Conservation (phyloP, 768 basidiomycete genomes). For the Psilocybe azurescens region DNA sequence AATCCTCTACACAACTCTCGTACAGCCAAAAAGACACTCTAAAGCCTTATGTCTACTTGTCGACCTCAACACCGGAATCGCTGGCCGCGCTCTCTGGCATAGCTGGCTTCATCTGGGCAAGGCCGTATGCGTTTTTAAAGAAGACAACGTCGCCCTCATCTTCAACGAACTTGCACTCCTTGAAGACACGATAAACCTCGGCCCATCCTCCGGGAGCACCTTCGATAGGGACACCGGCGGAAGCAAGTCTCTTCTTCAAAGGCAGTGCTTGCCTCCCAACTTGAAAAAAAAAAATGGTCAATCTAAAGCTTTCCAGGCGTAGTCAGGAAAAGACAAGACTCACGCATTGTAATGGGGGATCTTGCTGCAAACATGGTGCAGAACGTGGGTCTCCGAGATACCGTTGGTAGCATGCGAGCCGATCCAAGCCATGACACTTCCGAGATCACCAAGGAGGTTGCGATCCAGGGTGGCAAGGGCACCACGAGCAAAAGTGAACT, state of each 20-base stretch:
- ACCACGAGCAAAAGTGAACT: slow-evolving; percentile 94
- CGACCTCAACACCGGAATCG: slow-evolving; percentile 60
- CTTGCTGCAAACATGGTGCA: slow-evolving; percentile 92
- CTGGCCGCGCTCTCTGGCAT: slow-evolving; percentile 60
- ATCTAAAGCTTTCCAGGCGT: not conserved
- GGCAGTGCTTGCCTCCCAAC: slow-evolving; percentile 91
- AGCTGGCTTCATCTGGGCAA: slow-evolving; percentile 72
- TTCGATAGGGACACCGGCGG: slow-evolving; percentile 64
- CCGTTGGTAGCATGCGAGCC: slow-evolving; percentile 88
- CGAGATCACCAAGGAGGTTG: slow-evolving; percentile 76
- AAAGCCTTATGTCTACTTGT: slow-evolving; percentile 39
- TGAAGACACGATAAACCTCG: slow-evolving; percentile 79
- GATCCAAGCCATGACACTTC: slow-evolving; percentile 82
- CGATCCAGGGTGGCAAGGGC: slow-evolving; percentile 93
- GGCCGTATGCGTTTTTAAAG: slow-evolving; percentile 86
- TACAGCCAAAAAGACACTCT: not conserved
- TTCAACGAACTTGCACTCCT: slow-evolving; percentile 93
- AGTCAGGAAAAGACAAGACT: slow-evolving; percentile 24
- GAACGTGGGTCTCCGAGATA: slow-evolving; percentile 92
- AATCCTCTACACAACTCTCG: slow-evolving; percentile 1
- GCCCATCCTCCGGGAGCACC: slow-evolving; percentile 81
- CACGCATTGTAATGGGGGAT: slow-evolving; percentile 94
- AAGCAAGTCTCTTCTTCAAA: slow-evolving; percentile 81
- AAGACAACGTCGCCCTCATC: slow-evolving; percentile 91
- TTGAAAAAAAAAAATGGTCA: slow-evolving; percentile 24